phyloP scores from a whole-genome alignment of 306 rosid species.

The Gastrolobium bilobum region DNA sequence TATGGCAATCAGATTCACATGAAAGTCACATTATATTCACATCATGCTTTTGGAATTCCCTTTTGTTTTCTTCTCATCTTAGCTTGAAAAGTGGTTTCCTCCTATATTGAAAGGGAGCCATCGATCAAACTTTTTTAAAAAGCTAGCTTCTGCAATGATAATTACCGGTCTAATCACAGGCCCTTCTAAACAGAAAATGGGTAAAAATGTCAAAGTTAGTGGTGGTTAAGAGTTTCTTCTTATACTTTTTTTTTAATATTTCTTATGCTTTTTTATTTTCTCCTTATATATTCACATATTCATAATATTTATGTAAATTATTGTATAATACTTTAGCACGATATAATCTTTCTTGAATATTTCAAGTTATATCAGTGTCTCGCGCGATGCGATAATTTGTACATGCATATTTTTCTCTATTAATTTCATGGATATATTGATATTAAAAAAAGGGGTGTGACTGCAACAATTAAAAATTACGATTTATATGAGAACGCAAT shows the following conservation, averaged over 20 bases:
- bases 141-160: constrained; percentile 38
- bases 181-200: constrained; percentile 30
- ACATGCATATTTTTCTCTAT: background rate
- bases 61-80: constrained; percentile 18
- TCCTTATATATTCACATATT: background rate
- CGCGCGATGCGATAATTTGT: background rate
- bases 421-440: background rate
- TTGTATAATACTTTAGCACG: background rate
- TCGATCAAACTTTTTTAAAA: constrained; percentile 22
- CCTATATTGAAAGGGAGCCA: constrained; percentile 24
- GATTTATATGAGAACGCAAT: background rate
- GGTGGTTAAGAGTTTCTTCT: background rate
- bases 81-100: constrained; percentile 24
- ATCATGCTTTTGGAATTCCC: constrained; percentile 27
- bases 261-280: background rate
- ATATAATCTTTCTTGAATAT: background rate
- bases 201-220: constrained; percentile 32
- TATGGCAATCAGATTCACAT: background rate
- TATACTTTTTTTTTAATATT: background rate
- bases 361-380: background rate
- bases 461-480: background rate
- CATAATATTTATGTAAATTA: background rate
- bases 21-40: constrained; percentile 18
- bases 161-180: constrained; percentile 34
- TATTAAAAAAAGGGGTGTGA: background rate